Percentiles rank a stretch among this genome's conserved stretches.
These are phyloP conservation scores for Ustilago hordei DNA, from an alignment of 1,284 basidiomycete species.

Conservation along the genomic window DNA sequence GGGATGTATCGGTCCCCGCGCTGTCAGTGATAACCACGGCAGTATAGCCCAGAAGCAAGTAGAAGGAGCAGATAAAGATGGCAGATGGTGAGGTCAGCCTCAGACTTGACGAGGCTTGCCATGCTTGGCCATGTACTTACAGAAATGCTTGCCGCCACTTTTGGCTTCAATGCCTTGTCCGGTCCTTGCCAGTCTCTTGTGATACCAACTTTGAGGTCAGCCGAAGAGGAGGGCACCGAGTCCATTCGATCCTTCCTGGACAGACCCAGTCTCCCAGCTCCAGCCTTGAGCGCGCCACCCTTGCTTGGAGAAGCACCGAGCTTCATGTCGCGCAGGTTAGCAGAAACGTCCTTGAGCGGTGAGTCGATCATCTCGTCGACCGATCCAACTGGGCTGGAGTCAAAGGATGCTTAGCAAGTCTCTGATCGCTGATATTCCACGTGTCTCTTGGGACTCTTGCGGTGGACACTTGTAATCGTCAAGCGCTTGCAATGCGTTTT, in stretches of 20 bases:
- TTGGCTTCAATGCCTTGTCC: conserved; percentile 46
- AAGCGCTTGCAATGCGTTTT: neutral
- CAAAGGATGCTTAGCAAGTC: neutral
- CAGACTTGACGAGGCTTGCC: too few relatives aligned
- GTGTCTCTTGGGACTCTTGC: neutral
- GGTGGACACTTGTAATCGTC: neutral
- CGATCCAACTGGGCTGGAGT: neutral
- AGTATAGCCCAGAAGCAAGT: neutral
- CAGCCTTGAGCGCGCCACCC: conserved; percentile 28
- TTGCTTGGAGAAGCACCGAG: conserved; percentile 45
- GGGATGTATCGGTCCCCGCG: conserved; percentile 68
- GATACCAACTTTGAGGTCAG: conserved; percentile 52
- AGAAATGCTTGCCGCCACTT: conserved; percentile 46
- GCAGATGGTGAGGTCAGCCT: too few relatives aligned
- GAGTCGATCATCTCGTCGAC: conserved; percentile 38
- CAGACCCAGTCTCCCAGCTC: conserved; percentile 22
- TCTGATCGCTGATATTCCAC: neutral
- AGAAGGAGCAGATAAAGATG: neutral
- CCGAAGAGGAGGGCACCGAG: conserved; percentile 25
- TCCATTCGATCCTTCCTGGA: conserved; percentile 55
- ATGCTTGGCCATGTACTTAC: conserved; percentile 13
- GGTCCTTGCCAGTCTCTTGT: conserved; percentile 63
- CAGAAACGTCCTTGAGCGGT: conserved; percentile 54
- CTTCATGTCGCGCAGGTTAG: conserved; percentile 53
- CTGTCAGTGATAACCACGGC: conserved; percentile 13